Evolutionary conservation across 2,329 filamentous ascomycete species (phyloP).

Genomic region (Dendrostoma leiphaemia): DNA sequence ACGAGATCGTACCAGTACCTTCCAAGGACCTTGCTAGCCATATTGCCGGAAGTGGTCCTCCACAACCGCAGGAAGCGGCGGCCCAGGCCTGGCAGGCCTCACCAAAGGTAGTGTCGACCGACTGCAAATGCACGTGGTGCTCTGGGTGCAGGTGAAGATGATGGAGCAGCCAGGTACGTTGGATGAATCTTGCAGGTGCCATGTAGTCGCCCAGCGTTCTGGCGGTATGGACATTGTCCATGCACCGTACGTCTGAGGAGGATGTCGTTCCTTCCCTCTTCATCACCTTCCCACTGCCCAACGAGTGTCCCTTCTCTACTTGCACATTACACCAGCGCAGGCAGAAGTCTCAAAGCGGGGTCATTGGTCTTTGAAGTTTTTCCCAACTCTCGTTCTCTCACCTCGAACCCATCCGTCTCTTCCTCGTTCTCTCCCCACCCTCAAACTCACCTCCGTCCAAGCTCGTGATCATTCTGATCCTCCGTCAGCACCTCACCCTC

Average conservation of each 20-base stretch:
- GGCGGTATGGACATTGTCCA: neutral
- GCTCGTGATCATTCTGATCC: neutral
- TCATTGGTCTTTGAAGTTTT: neutral
- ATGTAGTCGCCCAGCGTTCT: neutral
- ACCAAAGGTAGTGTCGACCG: neutral
- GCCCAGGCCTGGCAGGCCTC: neutral
- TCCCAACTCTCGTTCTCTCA: conserved; percentile 13
- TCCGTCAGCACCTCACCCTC: neutral
- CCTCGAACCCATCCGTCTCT: conserved; percentile 11
- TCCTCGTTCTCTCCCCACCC: conserved; percentile 13
- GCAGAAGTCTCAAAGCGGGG: neutral
- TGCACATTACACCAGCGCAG: neutral
- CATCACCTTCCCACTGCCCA: neutral
- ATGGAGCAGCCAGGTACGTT: neutral
- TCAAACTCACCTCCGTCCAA: conserved; percentile 9
- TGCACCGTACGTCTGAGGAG: neutral
- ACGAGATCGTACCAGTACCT: too few species aligned
- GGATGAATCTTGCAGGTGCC: neutral
- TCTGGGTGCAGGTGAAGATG: neutral
- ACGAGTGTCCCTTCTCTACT: conserved; percentile 10
- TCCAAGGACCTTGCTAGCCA: neutral
- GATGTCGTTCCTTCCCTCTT: conserved; percentile 16
- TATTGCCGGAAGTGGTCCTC: neutral
- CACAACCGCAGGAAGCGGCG: neutral
- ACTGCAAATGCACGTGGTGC: neutral